These are phyloP conservation scores for Aspergillus tubingensis DNA, from an alignment of 2,329 filamentous ascomycete genomes.

Conservation along the genomic window DNA sequence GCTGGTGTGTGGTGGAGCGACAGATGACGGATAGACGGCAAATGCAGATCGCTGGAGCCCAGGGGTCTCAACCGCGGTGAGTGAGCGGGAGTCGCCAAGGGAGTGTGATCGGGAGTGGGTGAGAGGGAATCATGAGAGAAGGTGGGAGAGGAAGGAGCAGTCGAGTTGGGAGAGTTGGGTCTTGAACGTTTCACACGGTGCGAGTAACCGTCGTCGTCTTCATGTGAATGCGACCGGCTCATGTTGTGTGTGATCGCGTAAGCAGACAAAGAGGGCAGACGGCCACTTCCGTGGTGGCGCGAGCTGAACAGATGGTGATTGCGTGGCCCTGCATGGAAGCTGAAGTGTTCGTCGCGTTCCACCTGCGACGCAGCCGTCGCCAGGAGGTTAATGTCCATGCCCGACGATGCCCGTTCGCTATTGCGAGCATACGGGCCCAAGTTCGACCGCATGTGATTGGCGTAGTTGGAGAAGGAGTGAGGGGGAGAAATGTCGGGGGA, in stretches of 20 bases:
- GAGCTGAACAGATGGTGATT: conserved; percentile 50
- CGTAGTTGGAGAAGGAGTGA: conserved; percentile 72
- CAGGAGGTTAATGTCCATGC: conserved; percentile 67
- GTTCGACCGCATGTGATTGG: conserved; percentile 59
- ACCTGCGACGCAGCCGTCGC: conserved; percentile 69
- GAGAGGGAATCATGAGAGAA: conserved; percentile 96
- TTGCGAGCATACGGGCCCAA: conserved; percentile 57
- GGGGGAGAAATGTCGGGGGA: conserved; percentile 97
- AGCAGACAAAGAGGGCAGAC: conserved; percentile 75
- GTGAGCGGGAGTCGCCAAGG: conserved; percentile 93
- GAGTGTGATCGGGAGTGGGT: conserved; percentile 96
- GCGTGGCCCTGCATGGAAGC: conserved; percentile 46
- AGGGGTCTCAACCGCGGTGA: conserved; percentile 86
- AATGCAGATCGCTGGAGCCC: conserved; percentile 69
- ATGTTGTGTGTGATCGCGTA: conserved; percentile 78
- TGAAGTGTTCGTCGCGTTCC: conserved; percentile 60
- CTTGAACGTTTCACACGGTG: conserved; percentile 82
- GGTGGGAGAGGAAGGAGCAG: conserved; percentile 90
- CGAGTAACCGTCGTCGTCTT: conserved; percentile 72
- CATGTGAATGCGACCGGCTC: conserved; percentile 83
- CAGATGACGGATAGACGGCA: conserved; percentile 80
- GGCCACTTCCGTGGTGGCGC: conserved; percentile 53
- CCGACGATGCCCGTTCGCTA: conserved; percentile 51
- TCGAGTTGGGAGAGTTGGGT: conserved; percentile 92
- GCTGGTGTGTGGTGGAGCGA: conserved; percentile 67